Base-by-base conservation (phyloP, 2,329 filamentous ascomycete genomes). In the Thelonectria blattea region DNA sequence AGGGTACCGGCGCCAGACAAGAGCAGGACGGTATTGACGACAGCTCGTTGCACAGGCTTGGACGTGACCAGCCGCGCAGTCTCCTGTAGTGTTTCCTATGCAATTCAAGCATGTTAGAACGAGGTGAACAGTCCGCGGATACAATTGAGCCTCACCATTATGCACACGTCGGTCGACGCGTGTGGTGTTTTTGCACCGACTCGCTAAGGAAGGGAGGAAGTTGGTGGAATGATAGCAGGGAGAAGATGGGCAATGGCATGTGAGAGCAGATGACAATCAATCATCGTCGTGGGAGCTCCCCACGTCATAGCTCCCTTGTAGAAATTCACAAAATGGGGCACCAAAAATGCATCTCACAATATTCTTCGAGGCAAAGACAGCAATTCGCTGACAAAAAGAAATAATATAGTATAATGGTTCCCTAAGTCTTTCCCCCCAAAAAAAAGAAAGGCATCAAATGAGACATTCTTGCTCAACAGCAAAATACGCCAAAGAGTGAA, bases 11-110 rank as follows among this genome's bases (percentile, higher is more conserved):
- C 81, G 3, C 77, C 74, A 11, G 74, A 73, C 5, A 76, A 67
- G 18, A 85, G 75, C 18, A 87, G 74, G 15, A 77, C 70, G 2
- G 78, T 76, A 61, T 81, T 81, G 45, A 87, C 72, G 57, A 83
- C 76, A 1, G 78, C 78, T 62, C 81, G 78, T 68, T 82, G 81
- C n/a, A 81, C 80, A 9, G 78, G 75, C 64, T 81, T 80, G 58
- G 84, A 85, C 41, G 83, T 85, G 17, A 78, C 74, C 27, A 75
- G 74, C 60, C 75, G 73, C 30, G 68, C 71, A 11, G 74, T 73
- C 56, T 78, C 74, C 60, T 74, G 70, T 22, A 78, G 55, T n/a
- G 72, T 69, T 52, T 78, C 75, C 76, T 78, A 56, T 14, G 22
- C 10, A 11, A 15, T 15, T 14, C 18, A 39, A n/a, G n/a, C 10